phyloP scores from a whole-genome alignment of 2,329 filamentous ascomycete species.

The Fusarium redolens region DNA sequence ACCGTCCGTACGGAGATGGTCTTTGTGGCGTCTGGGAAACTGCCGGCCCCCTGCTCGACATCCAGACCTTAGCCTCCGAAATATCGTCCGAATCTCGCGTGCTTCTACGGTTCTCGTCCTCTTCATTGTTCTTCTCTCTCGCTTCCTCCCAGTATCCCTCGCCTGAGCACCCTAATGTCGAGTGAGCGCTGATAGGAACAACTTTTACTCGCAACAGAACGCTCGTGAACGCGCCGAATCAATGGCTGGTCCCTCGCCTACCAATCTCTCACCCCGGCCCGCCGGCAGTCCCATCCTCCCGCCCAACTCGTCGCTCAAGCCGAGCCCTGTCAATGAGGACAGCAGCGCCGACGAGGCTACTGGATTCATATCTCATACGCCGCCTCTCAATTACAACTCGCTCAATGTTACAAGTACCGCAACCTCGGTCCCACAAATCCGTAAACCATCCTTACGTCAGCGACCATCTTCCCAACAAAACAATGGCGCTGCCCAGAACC shows the following conservation, averaged over 20 bases:
- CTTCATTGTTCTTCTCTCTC: constrained; percentile 1
- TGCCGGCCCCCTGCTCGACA: constrained; percentile 27
- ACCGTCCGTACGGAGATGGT: not conserved
- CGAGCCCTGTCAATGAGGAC: constrained; percentile 39
- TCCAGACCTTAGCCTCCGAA: constrained; percentile 26
- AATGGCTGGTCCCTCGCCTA: constrained; percentile 48
- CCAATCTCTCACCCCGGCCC: constrained; percentile 16
- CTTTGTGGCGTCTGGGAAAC: constrained; percentile 24
- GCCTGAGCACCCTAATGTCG: not conserved
- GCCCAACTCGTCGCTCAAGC: constrained; percentile 26
- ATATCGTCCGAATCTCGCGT: constrained; percentile 33
- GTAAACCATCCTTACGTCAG: constrained; percentile 24
- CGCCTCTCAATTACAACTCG: constrained; percentile 55
- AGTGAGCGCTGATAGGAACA: constrained; percentile 22
- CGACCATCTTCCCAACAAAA: constrained; percentile 20
- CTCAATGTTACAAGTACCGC: constrained; percentile 45
- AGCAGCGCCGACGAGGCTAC: constrained; percentile 55
- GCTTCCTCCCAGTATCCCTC: not conserved
- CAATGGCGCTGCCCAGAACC: not conserved
- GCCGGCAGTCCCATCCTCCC: constrained; percentile 35
- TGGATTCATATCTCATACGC: constrained; percentile 51
- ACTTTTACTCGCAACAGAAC: constrained; percentile 45
- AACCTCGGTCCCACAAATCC: constrained; percentile 23
- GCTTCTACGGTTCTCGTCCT: constrained; percentile 8
- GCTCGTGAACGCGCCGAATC: constrained; percentile 57